These are phyloP conservation scores for Hygrocybe punicea DNA, from an alignment of 768 basidiomycete genomes.

Conservation along the genomic window DNA sequence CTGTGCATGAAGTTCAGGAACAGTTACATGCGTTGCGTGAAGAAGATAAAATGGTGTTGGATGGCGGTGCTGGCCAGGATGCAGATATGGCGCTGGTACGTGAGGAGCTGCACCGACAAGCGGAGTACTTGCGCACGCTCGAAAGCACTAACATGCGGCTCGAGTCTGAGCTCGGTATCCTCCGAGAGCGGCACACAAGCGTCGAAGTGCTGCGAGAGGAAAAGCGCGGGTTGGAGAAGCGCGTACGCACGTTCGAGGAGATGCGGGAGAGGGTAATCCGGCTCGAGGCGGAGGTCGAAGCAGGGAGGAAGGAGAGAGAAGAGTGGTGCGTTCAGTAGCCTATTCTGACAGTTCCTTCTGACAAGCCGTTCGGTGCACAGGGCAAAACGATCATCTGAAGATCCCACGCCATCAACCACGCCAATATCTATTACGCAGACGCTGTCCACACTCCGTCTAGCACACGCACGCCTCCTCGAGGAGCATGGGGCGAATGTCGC, in stretches of 20 bases:
- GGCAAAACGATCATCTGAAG: constrained; percentile 35
- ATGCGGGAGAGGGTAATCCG: constrained; percentile 52
- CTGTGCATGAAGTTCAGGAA: constrained; percentile 45
- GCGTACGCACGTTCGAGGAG: constrained; percentile 51
- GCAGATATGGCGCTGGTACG: constrained; percentile 61
- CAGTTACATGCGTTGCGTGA: constrained; percentile 46
- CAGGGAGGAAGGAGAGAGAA: constrained; percentile 52
- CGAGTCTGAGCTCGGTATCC: constrained; percentile 47
- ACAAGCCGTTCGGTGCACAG: constrained; percentile 19
- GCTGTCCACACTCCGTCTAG: constrained; percentile 57
- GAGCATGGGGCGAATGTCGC: constrained; percentile 60
- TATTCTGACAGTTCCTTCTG: constrained; percentile 4
- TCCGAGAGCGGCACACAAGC: constrained; percentile 55
- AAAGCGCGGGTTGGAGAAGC: constrained; percentile 68
- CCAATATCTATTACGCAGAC: constrained; percentile 56
- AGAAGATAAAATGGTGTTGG: constrained; percentile 29
- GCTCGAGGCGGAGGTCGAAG: constrained; percentile 66
- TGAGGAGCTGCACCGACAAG: constrained; percentile 67
- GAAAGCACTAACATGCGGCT: constrained; percentile 59
- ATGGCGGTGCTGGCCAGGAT: constrained; percentile 38
- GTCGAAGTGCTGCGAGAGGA: constrained; percentile 73
- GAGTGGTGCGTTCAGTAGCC: constrained; percentile 45
- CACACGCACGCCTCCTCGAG: constrained; percentile 62
- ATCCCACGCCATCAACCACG: constrained; percentile 41
- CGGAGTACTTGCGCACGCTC: constrained; percentile 54